Evolutionary conservation across 2,329 filamentous ascomycete genomes (phyloP), one percentile per base, ranked within the genome.

Genomic region (Hymenoscyphus albidus): DNA sequence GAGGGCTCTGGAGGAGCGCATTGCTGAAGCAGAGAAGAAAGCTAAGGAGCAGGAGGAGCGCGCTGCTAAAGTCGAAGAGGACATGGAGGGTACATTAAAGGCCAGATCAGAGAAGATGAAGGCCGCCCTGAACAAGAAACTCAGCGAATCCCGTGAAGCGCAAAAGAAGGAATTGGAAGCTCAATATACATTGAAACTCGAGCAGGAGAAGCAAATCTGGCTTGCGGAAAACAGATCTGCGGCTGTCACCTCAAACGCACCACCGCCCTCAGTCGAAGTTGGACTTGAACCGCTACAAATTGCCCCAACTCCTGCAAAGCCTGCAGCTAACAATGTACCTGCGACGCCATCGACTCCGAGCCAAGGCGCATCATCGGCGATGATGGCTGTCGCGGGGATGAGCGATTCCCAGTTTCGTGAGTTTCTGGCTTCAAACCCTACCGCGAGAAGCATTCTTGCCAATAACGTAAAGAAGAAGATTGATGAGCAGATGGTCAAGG

Each of bases 391-490:
- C 38, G 58, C 65, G 59, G 40, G 58, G 35, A 78, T 88, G 22
- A 77, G 75, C 56, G 86, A 88, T 68, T 78, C 79, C 1, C 81
- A 86, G 64, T 81, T 86, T 55, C 81, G 85, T 4, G 82, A 85
- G 44, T 78, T 88, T 64, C 75, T 88, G 55, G 76, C 81, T 3
- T 84, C 78, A 13, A 87, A 88, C 70, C 70, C 80, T 1, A 70
- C 80, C 77, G 9, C 85, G 40, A 85, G 85, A 74, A 81, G 78
- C 68, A 87, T 88, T 65, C 79, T 89, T 64, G 78, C 81, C 12
- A 80, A 78, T 44, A 89, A 89, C 22, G 84, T 92, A 62, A 91
- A 85, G 73, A 89, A 88, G 73, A 88, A 91, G 76, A 83, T 91
- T 32, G 85, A 88, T 13, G 78, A 80, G 1, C 84, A 93, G 72